These are phyloP conservation scores for Pelargonium myrrhifolium DNA, from an alignment of 441 rosid genomes.

Conservation along the genomic window DNA sequence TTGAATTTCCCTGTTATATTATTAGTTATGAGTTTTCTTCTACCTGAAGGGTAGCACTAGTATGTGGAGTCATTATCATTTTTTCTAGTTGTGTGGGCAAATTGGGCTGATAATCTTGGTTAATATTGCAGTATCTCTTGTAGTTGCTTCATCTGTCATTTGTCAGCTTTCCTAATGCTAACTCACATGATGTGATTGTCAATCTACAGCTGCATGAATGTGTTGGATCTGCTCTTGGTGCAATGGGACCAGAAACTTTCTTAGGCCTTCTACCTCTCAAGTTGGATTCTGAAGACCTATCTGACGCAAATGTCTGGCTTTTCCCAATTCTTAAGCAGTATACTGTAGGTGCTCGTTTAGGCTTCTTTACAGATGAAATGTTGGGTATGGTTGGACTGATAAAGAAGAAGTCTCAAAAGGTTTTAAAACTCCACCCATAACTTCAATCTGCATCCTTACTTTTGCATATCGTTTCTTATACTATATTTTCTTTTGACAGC, in stretches of 20 bases:
- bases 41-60: background rate
- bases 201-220: conserved; percentile 72
- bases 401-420: conserved; percentile 61
- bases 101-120: background rate
- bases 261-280: conserved; percentile 59
- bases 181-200: conserved; percentile 16
- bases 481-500: conserved; percentile 42
- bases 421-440: conserved; percentile 15
- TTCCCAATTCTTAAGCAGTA: conserved; percentile 91
- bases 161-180: conserved; percentile 8
- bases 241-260: conserved; percentile 91
- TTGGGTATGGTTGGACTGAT: conserved; percentile 43
- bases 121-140: background rate
- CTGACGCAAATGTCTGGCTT: conserved; percentile 86
- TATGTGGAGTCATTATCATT: conserved; percentile 1
- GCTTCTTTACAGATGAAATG: conserved; percentile 59
- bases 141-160: background rate
- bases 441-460: background rate
- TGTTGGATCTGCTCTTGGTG: conserved; percentile 88
- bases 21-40: background rate
- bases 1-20: background rate
- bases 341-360: conserved; percentile 69
- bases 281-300: conserved; percentile 65
- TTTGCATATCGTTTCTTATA: conserved; percentile 17
- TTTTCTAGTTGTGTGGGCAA: background rate